Base-by-base conservation (phyloP, 495 filamentous ascomycete species). In the Pseudoneurospora amorphoporcata region DNA sequence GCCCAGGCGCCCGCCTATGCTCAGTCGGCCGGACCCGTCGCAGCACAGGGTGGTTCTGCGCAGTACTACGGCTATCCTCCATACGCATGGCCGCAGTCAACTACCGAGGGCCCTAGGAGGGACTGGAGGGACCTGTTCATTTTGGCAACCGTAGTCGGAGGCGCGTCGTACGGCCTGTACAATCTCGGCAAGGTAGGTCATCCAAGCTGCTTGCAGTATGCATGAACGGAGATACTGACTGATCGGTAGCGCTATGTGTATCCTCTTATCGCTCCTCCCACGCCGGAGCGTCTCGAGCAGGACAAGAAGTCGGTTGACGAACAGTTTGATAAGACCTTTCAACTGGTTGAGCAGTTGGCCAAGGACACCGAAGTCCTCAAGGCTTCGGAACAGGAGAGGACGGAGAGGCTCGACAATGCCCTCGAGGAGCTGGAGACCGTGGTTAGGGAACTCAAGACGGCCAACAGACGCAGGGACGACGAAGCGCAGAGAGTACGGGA, bases 81-180 rank as follows among this genome's bases (percentile, higher is more conserved):
- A 79, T 96, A 94, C 83, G 84, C 81, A 75, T 86, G 84, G 84
- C 83, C 81, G 73, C 82, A 81, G 80, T 91, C 90, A 72, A 89
- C 88, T 70, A 86, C 89, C 19, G 90, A 90, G 69, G 86, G 87
- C 72, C 93, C 95, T 8, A 90, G 89, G 76, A 87, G 95, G 74
- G 95, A 99, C 80, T 99, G 95, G 95, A 87, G 95, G 68, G 95
- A 99, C 77, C 98, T 92, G 92, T 99, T 98, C 79, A 97, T 98
- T 75, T 93, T 97, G 92, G 94, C 94, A 9, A 98, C 94, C 0
- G 91, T 97, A 9, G 90, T 95, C 74, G 91, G 92, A 53, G 92
- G 93, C 45, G 90, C 96, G 4, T 86, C 92, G 8, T 97, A 96
- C 77, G 94, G 93, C 3, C 80, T 95, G n/a, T 98, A 94, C 79